A percentile compares a stretch with the other conserved stretches of the same genome.
These are phyloP conservation scores for Phytophthora podocarpi DNA, from an alignment of 352 stramenopile genomes.

Conservation along the genomic window DNA sequence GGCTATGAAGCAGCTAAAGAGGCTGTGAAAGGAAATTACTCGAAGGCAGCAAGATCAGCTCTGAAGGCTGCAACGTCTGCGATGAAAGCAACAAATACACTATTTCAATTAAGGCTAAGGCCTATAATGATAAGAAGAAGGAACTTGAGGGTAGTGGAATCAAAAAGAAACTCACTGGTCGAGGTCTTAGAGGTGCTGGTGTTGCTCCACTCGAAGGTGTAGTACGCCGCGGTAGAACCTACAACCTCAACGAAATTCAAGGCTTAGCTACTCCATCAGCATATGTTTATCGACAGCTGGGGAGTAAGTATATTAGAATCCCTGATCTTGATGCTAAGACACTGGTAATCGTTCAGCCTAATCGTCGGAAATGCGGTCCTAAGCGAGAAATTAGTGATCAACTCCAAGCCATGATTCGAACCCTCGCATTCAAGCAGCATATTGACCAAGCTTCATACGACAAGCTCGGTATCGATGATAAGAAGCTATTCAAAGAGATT, in stretches of 20 bases:
- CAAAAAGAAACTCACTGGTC: too few relatives aligned
- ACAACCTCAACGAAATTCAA: slow-evolving; percentile 2
- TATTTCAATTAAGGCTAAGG: background rate
- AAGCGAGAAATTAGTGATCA: background rate
- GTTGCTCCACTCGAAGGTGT: background rate
- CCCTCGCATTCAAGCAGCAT: too few relatives aligned
- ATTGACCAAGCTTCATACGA: too few relatives aligned
- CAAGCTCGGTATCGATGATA: slow-evolving; percentile 12
- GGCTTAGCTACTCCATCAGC: background rate
- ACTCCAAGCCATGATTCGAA: background rate
- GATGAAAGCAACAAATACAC: background rate
- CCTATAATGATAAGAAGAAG: background rate
- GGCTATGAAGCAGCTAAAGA: too few relatives aligned
- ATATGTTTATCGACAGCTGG: background rate
- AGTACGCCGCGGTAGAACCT: background rate
- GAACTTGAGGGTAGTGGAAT: background rate
- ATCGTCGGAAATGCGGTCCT: background rate
- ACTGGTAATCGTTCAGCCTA: background rate
- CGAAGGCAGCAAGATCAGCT: background rate
- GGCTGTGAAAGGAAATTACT: too few relatives aligned
- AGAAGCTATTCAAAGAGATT: slow-evolving; percentile 15
- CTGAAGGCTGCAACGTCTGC: background rate
- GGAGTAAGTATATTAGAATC: too few relatives aligned
- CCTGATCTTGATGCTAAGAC: background rate
- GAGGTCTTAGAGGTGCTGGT: background rate